These are phyloP conservation scores for Phaeotremella skinneri DNA, from an alignment of 768 basidiomycete genomes.

Conservation along the genomic window DNA sequence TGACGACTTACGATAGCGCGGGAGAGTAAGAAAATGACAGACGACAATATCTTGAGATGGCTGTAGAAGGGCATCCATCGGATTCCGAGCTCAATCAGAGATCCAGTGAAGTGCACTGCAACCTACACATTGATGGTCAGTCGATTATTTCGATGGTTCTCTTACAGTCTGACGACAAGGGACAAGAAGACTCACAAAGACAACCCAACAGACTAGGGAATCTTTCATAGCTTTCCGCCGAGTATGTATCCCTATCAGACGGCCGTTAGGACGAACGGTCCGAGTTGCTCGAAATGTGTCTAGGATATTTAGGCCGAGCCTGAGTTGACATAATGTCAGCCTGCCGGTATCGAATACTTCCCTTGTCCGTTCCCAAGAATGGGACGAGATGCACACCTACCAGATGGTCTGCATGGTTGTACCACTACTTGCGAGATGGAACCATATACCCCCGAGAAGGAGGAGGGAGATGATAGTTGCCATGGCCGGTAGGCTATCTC, in stretches of 20 bases:
- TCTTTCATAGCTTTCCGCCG: conserved; percentile 33
- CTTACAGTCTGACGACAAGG: conserved; percentile 2
- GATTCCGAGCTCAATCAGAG: conserved; percentile 10
- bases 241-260: conserved; percentile 29
- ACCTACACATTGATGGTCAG: conserved; percentile 1
- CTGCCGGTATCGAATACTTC: neutral
- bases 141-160: neutral
- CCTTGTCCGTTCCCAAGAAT: neutral
- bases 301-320: conserved; percentile 28
- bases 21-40: conserved; percentile 20
- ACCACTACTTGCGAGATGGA: conserved; percentile 15
- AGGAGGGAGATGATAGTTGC: conserved; percentile 16
- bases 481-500: neutral
- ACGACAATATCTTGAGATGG: conserved; percentile 18
- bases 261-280: conserved; percentile 24
- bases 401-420: conserved; percentile 17
- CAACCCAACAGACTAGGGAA: conserved; percentile 29
- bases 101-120: conserved; percentile 2
- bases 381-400: conserved; percentile 9
- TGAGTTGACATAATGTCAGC: neutral
- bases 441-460: conserved; percentile 14
- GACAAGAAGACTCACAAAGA: conserved; percentile 29
- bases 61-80: conserved; percentile 42
- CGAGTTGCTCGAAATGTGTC: conserved; percentile 39
- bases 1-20: conserved; percentile 22